Conservation (phyloP, 345 rosid species). For the Populus euphratica region DNA sequence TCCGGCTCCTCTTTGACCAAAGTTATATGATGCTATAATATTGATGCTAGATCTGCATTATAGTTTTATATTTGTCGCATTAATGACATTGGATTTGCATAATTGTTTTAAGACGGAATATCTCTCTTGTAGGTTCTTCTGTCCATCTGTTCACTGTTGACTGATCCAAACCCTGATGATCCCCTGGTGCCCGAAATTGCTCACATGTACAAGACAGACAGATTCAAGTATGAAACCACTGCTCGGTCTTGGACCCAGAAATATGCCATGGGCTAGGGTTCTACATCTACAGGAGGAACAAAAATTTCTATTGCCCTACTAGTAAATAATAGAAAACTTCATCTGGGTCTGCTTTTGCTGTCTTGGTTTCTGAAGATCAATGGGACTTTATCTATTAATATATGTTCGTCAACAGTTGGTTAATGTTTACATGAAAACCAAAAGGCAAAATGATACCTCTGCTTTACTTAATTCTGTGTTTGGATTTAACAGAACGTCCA, state of each 20-base stretch:
- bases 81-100: not conserved
- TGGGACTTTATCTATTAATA: not conserved
- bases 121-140: not conserved
- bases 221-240: slow-evolving; percentile 21
- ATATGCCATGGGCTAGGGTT: slow-evolving; percentile 20
- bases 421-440: not conserved
- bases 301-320: not conserved
- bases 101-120: not conserved
- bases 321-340: slow-evolving; percentile 8
- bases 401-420: not conserved
- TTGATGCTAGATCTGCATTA: not conserved
- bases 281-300: not conserved
- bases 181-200: slow-evolving; percentile 25
- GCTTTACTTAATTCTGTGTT: not conserved
- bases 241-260: slow-evolving; percentile 24
- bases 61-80: not conserved
- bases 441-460: not conserved
- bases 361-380: not conserved
- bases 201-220: slow-evolving; percentile 20
- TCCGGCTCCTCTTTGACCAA: not conserved
- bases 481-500: not conserved
- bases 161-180: slow-evolving; percentile 25
- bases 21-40: not conserved
- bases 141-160: slow-evolving; percentile 21
- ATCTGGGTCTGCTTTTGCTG: not conserved